Evolutionary conservation across 805 yeast genomes (phyloP).

Genomic region (Clavispora fructus): DNA sequence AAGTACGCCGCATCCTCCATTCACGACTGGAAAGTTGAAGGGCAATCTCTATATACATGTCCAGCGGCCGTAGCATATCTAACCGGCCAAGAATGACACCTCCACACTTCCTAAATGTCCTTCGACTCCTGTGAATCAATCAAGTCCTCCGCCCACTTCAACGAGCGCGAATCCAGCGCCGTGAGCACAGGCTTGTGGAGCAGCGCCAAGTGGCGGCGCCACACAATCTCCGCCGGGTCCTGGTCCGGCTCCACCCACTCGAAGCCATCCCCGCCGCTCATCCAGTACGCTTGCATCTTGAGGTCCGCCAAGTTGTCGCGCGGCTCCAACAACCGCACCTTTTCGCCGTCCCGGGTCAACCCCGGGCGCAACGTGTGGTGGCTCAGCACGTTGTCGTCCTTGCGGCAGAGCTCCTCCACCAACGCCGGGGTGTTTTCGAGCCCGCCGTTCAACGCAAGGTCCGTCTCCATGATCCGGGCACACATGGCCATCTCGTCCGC

Average conservation of each 20-base stretch:
- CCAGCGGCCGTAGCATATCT: neutral
- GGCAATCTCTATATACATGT: neutral
- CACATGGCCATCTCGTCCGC: conserved; percentile 67
- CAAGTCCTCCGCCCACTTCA: conserved; percentile 40
- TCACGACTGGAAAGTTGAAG: too few species aligned
- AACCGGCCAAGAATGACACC: too few species aligned
- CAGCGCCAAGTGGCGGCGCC: conserved; percentile 28
- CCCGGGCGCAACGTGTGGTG: conserved; percentile 31
- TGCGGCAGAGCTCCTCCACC: conserved; percentile 35
- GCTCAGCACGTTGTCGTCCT: conserved; percentile 19
- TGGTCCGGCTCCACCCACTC: conserved; percentile 21
- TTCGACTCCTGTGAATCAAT: conserved; percentile 13
- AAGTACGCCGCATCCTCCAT: too few species aligned
- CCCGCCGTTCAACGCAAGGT: conserved; percentile 46
- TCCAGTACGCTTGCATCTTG: conserved; percentile 79
- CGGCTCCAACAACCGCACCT: conserved; percentile 33
- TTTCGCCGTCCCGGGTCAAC: conserved; percentile 31
- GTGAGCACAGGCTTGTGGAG: conserved; percentile 16
- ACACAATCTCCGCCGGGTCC: conserved; percentile 37
- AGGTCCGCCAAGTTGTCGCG: conserved; percentile 53
- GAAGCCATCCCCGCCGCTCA: conserved; percentile 44
- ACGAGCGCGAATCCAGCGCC: conserved; percentile 10
- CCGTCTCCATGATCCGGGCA: conserved; percentile 60
- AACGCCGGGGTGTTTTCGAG: conserved; percentile 25
- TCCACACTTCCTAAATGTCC: neutral